A percentile compares a stretch with the other conserved stretches of the same genome.
Evolutionary conservation across 441 rosid species (phyloP).

Genomic region (Geranium incanum): DNA sequence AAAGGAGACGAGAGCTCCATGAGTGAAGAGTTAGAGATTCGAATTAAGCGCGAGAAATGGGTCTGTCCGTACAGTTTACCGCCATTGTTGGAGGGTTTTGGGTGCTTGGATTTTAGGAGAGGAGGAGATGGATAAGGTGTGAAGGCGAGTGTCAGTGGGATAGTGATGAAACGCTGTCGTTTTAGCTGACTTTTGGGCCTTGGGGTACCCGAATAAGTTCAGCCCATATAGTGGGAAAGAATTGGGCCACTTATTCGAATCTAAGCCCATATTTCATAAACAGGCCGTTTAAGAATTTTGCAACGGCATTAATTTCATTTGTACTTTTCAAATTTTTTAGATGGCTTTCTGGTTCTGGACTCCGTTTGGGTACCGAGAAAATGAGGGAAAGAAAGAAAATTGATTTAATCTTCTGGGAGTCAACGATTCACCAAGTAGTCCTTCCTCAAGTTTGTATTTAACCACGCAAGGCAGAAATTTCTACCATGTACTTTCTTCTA

Average conservation of each 20-base stretch:
- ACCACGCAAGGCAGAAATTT: too few species aligned
- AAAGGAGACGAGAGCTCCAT: conserved; percentile 81
- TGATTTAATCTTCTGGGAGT: too few species aligned
- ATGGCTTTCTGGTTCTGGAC: too few species aligned
- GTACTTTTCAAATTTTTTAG: too few species aligned
- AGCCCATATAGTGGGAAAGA: not conserved
- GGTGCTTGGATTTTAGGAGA: not conserved
- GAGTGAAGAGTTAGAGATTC: not conserved
- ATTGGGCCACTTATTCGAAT: not conserved
- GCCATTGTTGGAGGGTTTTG: conserved; percentile 4
- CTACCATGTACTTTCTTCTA: too few species aligned
- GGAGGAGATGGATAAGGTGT: not conserved
- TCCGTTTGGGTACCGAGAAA: too few species aligned
- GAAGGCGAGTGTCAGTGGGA: not conserved
- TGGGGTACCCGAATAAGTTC: not conserved
- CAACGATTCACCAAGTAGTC: too few species aligned
- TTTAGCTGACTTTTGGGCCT: not conserved
- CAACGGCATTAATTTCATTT: too few species aligned
- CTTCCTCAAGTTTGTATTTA: too few species aligned
- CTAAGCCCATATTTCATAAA: not conserved
- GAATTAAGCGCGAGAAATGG: not conserved
- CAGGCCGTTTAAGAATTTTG: too few species aligned
- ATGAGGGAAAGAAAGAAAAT: too few species aligned
- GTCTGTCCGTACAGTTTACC: not conserved
- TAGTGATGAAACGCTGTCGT: not conserved